Evolutionary conservation across 108 stramenopile genomes (phyloP), one percentile per base, ranked within the genome.

Genomic region (Skeletonema costatum): DNA sequence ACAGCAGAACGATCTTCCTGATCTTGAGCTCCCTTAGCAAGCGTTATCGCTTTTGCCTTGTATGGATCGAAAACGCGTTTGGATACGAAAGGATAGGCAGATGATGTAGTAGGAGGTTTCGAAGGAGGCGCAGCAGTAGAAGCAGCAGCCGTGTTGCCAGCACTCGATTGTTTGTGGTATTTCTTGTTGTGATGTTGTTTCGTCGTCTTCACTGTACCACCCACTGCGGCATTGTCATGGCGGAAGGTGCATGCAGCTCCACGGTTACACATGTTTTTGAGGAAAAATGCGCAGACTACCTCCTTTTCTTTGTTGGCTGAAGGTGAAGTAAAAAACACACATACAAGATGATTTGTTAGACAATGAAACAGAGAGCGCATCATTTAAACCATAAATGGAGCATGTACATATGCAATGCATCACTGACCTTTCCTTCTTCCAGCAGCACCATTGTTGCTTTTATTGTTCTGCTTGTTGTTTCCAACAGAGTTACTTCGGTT

Each of bases 231-330:
- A 59, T 56, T 56, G 53, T 89, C 90, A 73, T 91, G 90, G 33
- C 87, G 84, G 86, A 90, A 93, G 8, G 88, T 86, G 69, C 91
- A 92, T 9, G 73, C 66, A 19, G 72, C 64, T 35, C 89, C 92
- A 4, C 92, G 84, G 60, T 80, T 87, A 75, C 92, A 92, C 76
- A 82, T 77, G 17, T 90, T 90, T 63, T 73, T 77, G 31, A 85
- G 78, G 77, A 75, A 90, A 75, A 90, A 92, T 50, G 83, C 62
- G 80, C 90, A 92, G 21, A 90, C 46, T 14, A 73, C 53, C 25
- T 56, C 66, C 61, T 64, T 74, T 17, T 70, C 73, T 32, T 16
- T 71, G 21, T 66, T 65, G 32, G n/a, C 53, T 70, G 70, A 66
- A 10, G 33, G 42, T 14, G 46, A 31, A 12, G 32, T 12, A 46